Evolutionary conservation across 2,329 filamentous ascomycete genomes (phyloP), one percentile per base, ranked within the genome.

Genomic region (Sporothrix curviconia): DNA sequence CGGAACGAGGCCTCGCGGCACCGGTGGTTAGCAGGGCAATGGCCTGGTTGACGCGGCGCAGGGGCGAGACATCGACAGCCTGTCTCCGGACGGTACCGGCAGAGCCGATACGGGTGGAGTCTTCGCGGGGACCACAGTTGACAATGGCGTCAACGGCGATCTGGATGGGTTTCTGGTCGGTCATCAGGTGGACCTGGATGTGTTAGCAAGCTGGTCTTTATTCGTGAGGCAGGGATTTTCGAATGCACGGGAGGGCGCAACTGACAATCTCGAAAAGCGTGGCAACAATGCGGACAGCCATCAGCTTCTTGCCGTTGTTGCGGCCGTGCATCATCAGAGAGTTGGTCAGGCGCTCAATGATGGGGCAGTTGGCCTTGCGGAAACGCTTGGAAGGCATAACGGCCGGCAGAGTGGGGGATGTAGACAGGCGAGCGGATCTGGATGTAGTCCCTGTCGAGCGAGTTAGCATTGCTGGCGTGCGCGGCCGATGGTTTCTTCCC

Each of bases 291-390:
- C 94, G 91, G 78, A 97, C 92, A 75, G 94, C 95, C 92, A 95
- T 96, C 75, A 97, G 87, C 90, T 99, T 99, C 89, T 99, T 99
- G 80, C 94, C 94, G 89, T 96, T 99, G 90, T 99, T 99, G 81
- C 94, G 94, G 80, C 94, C 94, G 87, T 99, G 96, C 92, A 97
- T 97, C 95, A 99, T 99, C 77, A 99, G 87, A 61, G 94, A 97
- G 89, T 99, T 99, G 85, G 94, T 99, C 71, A 99, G 87, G 77
- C 94, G 92, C 89, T 99, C 94, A 76, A 99, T 96, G 87, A 99
- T 97, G 72, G 94, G 94, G 90, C 94, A 99, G 86, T 97, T 95
- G 76, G 95, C 94, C 88, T 99, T 99, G 84, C 94, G 90, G 90
- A 99, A 99, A 75, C 95, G 89, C 91, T 99, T 99, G 81, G 87